Evolutionary conservation across 1,139 yeast genomes (phyloP).

Genomic region (Meyerozyma athensensis): DNA sequence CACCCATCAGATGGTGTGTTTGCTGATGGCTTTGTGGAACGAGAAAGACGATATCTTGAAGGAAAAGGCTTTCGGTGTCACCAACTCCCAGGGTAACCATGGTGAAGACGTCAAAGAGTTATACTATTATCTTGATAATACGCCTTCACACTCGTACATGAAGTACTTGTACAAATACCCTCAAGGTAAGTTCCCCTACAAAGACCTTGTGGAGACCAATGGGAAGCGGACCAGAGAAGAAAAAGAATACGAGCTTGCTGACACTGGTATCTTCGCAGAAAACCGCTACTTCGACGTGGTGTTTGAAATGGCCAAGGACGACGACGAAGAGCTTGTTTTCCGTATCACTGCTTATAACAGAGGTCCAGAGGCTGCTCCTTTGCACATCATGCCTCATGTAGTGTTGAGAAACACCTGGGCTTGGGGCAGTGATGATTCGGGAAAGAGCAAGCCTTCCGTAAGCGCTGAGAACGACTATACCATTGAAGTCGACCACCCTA

Average conservation of each 20-base stretch:
- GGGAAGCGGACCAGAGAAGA: conserved; percentile 61
- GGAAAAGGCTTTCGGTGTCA: conserved; percentile 83
- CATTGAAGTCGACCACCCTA: conserved; percentile 61
- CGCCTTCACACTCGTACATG: conserved; percentile 93
- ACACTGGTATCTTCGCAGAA: conserved; percentile 73
- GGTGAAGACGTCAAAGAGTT: conserved; percentile 92
- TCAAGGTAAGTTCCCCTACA: conserved; percentile 77
- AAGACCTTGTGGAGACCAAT: conserved; percentile 68
- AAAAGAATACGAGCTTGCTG: conserved; percentile 66
- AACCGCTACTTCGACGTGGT: conserved; percentile 86
- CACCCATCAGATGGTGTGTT: conserved; percentile 72
- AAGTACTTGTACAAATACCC: conserved; percentile 92
- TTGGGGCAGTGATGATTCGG: conserved; percentile 66
- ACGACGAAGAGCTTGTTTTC: conserved; percentile 72
- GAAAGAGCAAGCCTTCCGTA: conserved; percentile 49
- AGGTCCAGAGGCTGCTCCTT: conserved; percentile 77
- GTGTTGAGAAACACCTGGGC: conserved; percentile 91
- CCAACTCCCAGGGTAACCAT: conserved; percentile 92
- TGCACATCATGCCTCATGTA: conserved; percentile 82
- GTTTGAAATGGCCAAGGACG: conserved; percentile 87
- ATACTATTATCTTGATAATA: conserved; percentile 82
- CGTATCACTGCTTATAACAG: conserved; percentile 89
- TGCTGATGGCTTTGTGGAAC: conserved; percentile 87
- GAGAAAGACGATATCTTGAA: conserved; percentile 82
- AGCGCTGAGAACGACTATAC: conserved; percentile 39